Evolutionary conservation across 345 rosid species (phyloP).

Genomic region (Eucalyptus marginata): DNA sequence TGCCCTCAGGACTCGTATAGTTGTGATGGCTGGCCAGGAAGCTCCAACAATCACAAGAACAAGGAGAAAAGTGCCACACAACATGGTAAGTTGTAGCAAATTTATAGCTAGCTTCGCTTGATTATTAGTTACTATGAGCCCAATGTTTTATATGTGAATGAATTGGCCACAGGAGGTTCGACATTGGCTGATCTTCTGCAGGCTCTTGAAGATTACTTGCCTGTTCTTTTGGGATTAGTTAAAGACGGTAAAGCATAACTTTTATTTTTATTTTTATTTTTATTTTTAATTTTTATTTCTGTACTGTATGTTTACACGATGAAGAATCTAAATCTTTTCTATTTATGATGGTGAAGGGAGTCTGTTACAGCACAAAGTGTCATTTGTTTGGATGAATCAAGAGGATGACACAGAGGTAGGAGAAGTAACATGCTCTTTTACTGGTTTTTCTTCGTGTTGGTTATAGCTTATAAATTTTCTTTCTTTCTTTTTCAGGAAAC

Average conservation of each 20-base stretch:
- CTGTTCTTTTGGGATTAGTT: slow-evolving; percentile 79
- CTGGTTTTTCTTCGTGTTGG: background rate
- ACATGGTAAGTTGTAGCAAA: slow-evolving; percentile 49
- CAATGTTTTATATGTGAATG: slow-evolving; percentile 1
- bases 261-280: background rate
- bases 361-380: slow-evolving; percentile 69
- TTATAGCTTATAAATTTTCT: background rate
- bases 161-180: slow-evolving; percentile 60
- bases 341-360: slow-evolving; percentile 30
- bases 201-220: slow-evolving; percentile 96
- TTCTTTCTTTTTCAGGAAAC: slow-evolving; percentile 61
- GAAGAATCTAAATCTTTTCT: background rate
- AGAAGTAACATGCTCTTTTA: background rate
- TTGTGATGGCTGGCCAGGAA: slow-evolving; percentile 98
- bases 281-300: background rate
- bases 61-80: slow-evolving; percentile 88
- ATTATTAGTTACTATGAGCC: background rate
- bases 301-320: background rate
- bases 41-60: slow-evolving; percentile 90
- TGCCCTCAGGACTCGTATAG: slow-evolving; percentile 86
- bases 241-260: slow-evolving; percentile 53
- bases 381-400: slow-evolving; percentile 86
- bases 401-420: slow-evolving; percentile 93
- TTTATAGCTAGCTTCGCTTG: background rate
- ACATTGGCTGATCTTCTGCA: slow-evolving; percentile 91